Base-by-base conservation (phyloP, 345 rosid genomes). In the Gossypium bickii region DNA sequence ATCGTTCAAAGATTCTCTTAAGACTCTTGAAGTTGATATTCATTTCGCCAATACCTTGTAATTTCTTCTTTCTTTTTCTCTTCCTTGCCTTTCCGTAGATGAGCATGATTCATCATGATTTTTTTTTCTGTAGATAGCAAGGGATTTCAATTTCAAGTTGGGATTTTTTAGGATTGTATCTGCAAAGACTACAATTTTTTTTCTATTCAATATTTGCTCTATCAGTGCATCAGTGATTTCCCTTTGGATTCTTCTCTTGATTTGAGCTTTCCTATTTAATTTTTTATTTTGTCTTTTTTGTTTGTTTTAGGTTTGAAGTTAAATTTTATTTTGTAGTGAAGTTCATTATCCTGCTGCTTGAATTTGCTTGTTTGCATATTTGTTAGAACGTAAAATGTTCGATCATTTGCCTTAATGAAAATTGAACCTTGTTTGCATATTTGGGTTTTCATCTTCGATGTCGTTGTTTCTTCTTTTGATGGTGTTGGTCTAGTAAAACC, bases 401-500 rank as follows among this genome's bases (percentile, higher is more conserved):
- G 76, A 73, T 45, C 7, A 27, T 27, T 60, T 73, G 57, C 67
- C 67, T 58, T 68, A 60, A 11, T 47, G 59, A 60, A 25, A 73
- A 47, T 22, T 60, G 25, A 11, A 69, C 17, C 3, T 44, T 9
- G 24, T 22, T 47, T 44, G 29, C 4, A 29, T 29, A 29, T 29
- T 29, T 29, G 34, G 34, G 34, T 29, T 29, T 29, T 29, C 34
- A 29, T 29, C 34, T 29, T 29, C 1, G 34, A 8, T 7, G 44
- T 27, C 13, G 25, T 48, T 65, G 70, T n/a, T 65, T n/a, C 51
- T 38, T 17, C 55, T 25, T 63, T 34, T 12, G 13, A 10, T 63
- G 7, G 12, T 41, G 17, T 20, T 18, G n/a, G 27, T 67, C 45
- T 67, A 25, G 17, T 67, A 66, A 43, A 66, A 8, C n/a, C 9